These are phyloP conservation scores for Trichoderma asperelloides DNA, from an alignment of 495 filamentous ascomycete genomes.

Conservation along the genomic window DNA sequence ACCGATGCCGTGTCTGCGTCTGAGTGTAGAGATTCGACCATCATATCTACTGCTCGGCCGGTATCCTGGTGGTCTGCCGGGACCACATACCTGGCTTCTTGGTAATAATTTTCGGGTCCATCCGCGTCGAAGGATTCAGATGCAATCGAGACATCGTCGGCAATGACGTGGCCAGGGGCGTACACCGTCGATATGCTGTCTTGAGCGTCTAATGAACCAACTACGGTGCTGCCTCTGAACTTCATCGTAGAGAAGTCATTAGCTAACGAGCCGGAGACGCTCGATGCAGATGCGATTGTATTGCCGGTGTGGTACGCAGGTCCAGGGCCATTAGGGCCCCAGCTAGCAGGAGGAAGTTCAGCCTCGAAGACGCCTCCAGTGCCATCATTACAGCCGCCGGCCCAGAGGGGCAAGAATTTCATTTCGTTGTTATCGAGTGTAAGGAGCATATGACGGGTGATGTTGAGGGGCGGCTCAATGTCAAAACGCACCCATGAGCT, in stretches of 20 bases:
- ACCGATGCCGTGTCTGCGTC: background rate
- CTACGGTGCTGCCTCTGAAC: constrained; percentile 12
- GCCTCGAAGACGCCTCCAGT: constrained; percentile 36
- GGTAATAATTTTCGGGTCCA: constrained; percentile 15
- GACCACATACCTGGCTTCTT: constrained; percentile 16
- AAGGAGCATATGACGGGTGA: constrained; percentile 25
- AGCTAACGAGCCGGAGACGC: constrained; percentile 17
- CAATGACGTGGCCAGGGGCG: constrained; percentile 13
- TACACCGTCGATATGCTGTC: constrained; percentile 16
- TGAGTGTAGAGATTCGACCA: constrained; percentile 12
- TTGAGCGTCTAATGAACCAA: constrained; percentile 21
- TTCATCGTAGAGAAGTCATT: constrained; percentile 14
- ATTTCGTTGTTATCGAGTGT: constrained; percentile 29
- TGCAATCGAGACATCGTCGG: constrained; percentile 6
- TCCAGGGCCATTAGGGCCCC: constrained; percentile 35
- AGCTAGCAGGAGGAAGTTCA: constrained; percentile 27
- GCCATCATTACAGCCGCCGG: constrained; percentile 36
- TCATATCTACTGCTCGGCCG: constrained; percentile 16
- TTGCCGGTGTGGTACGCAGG: constrained; percentile 35
- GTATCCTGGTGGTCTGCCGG: constrained; percentile 21
- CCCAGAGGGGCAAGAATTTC: constrained; percentile 37
- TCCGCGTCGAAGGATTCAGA: constrained; percentile 18
- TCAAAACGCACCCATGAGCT: constrained; percentile 11
- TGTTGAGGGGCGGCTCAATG: constrained; percentile 17
- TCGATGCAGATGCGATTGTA: constrained; percentile 19